Evolutionary conservation across 345 rosid species (phyloP).

Genomic region (Raphanus raphanistrum): DNA sequence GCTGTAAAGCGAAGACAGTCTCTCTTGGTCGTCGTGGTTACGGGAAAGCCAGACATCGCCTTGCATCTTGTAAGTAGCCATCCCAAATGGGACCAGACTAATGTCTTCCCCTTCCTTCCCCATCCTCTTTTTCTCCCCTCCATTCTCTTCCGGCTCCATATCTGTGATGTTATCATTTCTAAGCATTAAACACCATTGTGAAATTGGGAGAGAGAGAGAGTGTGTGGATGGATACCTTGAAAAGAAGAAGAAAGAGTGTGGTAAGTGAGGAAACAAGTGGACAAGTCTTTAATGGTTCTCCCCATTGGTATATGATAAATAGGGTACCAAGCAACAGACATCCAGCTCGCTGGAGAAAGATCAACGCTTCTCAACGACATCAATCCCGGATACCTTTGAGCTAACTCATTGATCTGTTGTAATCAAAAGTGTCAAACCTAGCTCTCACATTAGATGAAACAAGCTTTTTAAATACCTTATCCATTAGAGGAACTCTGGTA

Average conservation of each 20-base stretch:
- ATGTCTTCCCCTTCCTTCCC: conserved; percentile 65
- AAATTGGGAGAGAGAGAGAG: not conserved
- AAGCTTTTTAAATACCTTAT: conserved; percentile 56
- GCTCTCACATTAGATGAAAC: not conserved
- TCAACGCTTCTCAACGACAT: conserved; percentile 89
- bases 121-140: conserved; percentile 45
- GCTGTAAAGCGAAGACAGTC: conserved; percentile 70
- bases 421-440: conserved; percentile 7
- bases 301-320: conserved; percentile 99
- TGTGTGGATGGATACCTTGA: conserved; percentile 52
- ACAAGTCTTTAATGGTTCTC: conserved; percentile 89
- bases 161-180: conserved; percentile 3
- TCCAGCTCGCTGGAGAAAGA: conserved; percentile 99
- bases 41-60: conserved; percentile 84
- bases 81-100: conserved; percentile 71
- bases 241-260: conserved; percentile 98
- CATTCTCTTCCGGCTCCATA: conserved; percentile 62
- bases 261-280: conserved; percentile 93
- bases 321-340: conserved; percentile 99
- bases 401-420: conserved; percentile 75
- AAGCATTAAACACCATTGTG: not conserved
- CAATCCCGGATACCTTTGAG: conserved; percentile 73
- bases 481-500: conserved; percentile 94
- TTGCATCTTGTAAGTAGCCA: conserved; percentile 98
- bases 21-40: conserved; percentile 73